phyloP scores from a whole-genome alignment of 106 monocot species.

The Hemerocallis citrina region DNA sequence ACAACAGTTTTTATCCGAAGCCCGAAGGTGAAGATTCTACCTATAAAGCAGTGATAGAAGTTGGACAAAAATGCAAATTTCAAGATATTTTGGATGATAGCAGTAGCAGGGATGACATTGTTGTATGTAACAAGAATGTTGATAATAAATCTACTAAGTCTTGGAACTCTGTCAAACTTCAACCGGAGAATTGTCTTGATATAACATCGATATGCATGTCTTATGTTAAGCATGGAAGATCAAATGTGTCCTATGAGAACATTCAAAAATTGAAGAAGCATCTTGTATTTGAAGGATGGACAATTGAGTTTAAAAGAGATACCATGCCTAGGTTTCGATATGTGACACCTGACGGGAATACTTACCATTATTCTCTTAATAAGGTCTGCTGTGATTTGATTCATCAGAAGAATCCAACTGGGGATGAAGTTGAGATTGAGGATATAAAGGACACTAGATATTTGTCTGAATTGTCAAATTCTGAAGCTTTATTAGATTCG shows the following conservation, averaged over 20 bases:
- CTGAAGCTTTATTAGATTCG: too few relatives aligned
- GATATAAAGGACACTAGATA: background rate
- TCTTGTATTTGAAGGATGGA: slow-evolving; percentile 39
- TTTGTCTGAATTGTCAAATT: background rate
- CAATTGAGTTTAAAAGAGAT: slow-evolving; percentile 21
- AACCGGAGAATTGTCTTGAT: slow-evolving; percentile 24
- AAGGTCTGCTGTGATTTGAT: slow-evolving; percentile 3
- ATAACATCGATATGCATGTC: slow-evolving; percentile 4
- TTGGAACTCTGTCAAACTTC: slow-evolving; percentile 29
- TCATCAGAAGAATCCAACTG: background rate
- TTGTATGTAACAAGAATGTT: too few relatives aligned
- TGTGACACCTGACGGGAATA: slow-evolving; percentile 19
- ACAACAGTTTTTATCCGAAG: too few relatives aligned
- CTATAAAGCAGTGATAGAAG: too few relatives aligned
- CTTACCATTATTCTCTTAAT: slow-evolving; percentile 12
- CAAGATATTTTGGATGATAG: too few relatives aligned
- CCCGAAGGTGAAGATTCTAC: too few relatives aligned
- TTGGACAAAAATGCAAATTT: too few relatives aligned
- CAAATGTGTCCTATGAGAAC: background rate
- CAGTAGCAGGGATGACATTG: too few relatives aligned
- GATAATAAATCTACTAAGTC: background rate
- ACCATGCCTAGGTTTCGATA: slow-evolving; percentile 11
- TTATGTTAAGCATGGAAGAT: background rate
- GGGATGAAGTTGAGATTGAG: background rate
- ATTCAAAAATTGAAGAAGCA: slow-evolving; percentile 23